Evolutionary conservation across 2,329 filamentous ascomycete species (phyloP), one percentile per base, ranked within the genome.

Genomic region (Diaporthe sp.): DNA sequence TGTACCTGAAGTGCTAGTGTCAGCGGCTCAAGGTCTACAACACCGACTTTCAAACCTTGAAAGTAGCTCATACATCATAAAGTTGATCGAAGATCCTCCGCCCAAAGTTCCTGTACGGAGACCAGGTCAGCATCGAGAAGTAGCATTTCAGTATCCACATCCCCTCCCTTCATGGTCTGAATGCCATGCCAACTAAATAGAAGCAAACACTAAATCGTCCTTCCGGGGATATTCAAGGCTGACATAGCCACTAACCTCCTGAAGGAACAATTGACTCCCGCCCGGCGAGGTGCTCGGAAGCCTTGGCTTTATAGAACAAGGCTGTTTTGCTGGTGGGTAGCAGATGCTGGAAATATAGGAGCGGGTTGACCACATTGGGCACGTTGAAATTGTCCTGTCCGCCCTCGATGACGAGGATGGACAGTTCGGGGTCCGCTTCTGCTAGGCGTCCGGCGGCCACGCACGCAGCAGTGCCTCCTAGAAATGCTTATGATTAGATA

Each of bases 371-470:
- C n/a, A 91, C 83, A 22, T 83, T 85, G 0, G 87, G 86, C 70
- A 87, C 83, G 78, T 88, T 83, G 77, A 87, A 86, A 78, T 88
- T 91, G 80, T 91, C 88, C 19, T 84, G 84, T 0, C 90, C 90
- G 37, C 85, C 83, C 79, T 92, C 90, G 62, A 91, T 86, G 13
- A 92, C 81, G 19, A 91, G 82, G 61, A 91, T 87, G 28, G 85
- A 86, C 2, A 90, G 82, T 31, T 82, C 82, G 0, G 87, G 87
- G 73, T 87, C 87, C 68, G 89, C 85, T 0, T 87, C 87, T 8
- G 88, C 87, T 2, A 91, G 84, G 62, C 89, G 83, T 4, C 84
- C 86, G 10, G 89, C 88, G 37, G 89, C 81, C 19, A 89, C 84
- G 77, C 87, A 88, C 31, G 86, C 88, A 34, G 88, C 86, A 4